A percentile compares a stretch with the other conserved stretches of the same genome.
Evolutionary conservation across 1,284 basidiomycete species (phyloP).

Genomic region (Cutaneotrichosporon curvatum): DNA sequence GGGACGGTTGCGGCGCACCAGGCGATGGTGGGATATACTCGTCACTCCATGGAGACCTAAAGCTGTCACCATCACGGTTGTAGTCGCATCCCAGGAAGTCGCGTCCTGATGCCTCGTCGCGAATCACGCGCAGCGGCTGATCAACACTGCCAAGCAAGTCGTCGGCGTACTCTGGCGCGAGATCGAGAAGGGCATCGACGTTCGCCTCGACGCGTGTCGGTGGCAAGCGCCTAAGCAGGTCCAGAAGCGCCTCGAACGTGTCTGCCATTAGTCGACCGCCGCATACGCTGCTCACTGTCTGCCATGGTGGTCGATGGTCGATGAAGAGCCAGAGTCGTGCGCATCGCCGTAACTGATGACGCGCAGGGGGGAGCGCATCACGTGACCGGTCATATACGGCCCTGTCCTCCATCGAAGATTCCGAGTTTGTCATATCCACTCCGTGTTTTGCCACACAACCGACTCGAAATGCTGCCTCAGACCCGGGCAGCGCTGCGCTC

Average conservation of each 20-base stretch:
- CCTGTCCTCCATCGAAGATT: too few relatives aligned
- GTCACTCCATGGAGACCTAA: conserved; percentile 95
- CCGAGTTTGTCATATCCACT: too few relatives aligned
- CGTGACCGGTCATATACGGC: too few relatives aligned
- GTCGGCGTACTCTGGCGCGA: conserved; percentile 91
- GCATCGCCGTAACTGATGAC: too few relatives aligned
- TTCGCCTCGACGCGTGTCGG: conserved; percentile 87
- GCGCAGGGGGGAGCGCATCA: too few relatives aligned
- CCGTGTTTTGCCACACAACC: too few relatives aligned
- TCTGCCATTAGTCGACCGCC: not conserved
- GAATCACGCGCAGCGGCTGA: conserved; percentile 77
- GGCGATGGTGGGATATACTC: conserved; percentile 76
- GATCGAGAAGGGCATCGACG: conserved; percentile 68
- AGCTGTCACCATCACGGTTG: conserved; percentile 92
- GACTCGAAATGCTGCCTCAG: too few relatives aligned
- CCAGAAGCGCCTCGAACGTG: conserved; percentile 74
- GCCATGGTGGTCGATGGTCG: conserved; percentile 8
- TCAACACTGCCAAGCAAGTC: conserved; percentile 93
- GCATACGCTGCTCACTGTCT: conserved; percentile 11
- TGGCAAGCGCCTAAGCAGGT: conserved; percentile 90
- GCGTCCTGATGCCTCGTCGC: conserved; percentile 63
- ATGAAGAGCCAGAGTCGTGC: too few relatives aligned
- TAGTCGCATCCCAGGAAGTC: conserved; percentile 97
- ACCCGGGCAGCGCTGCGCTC: too few relatives aligned
- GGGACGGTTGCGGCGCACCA: conserved; percentile 76